Evolutionary conservation across 306 rosid species (phyloP), one percentile per base, ranked within the genome.

Genomic region (Betula pendula): DNA sequence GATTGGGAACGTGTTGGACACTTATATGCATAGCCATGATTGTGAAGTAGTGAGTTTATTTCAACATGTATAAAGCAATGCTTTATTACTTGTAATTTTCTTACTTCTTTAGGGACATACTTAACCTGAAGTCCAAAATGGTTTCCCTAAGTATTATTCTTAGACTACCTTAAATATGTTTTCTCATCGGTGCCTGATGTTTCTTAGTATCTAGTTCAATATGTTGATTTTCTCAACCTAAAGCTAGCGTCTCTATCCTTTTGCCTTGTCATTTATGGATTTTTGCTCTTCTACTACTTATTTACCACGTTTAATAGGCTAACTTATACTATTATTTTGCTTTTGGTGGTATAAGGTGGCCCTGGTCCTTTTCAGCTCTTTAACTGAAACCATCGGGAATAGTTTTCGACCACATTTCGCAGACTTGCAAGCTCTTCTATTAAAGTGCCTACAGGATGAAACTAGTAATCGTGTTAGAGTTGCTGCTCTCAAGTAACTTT

Each of bases 391-490:
- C 49, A 88, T 91, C 62, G 99, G 99, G 84, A 87, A 81, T 73
- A 70, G 97, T 5, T 96, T 96, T 83, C 92, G 82, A 51, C 99
- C 98, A 0, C 88, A 93, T 87, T 92, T 93, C 11, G 73, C 94
- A 20, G 90, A 88, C 81, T 89, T 92, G 90, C 99, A 96, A 88
- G 91, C 92, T 75, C 94, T 96, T 79, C 85, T 96, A 35, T 92
- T 96, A 69, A 96, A 96, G 86, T 96, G 98, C 86, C 81, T 96
- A 84, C 98, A 91, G 87, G 97, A 96, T 63, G 99, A 96, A 82
- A 90, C 93, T 35, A 96, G 97, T 84, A 92, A 86, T 82, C 96
- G 96, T 69, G 98, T 96, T 80, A 86, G 98, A 83, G 89, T 96
- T 82, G 99, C 97, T 67, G 96, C 99, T 27, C 97, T 96, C 81